Conservation (phyloP, 75 land plant genomes). For the Larix kaempferi region DNA sequence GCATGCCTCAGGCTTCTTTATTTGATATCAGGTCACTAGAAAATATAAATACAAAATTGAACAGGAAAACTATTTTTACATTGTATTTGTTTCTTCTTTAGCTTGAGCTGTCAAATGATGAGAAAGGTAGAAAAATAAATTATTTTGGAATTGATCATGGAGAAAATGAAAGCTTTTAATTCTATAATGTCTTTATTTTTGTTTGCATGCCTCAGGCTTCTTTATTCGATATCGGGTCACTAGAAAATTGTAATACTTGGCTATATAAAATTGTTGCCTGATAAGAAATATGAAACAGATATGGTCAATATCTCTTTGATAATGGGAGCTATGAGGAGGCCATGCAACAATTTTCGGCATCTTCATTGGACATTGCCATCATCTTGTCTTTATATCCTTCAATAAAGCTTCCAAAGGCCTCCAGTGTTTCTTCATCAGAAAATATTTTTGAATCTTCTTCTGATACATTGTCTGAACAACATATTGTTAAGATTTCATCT, state of each 20-base stretch:
- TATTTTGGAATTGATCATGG: too few relatives aligned
- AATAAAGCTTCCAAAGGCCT: conserved; percentile 62
- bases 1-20: too few relatives aligned
- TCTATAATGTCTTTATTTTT: neutral
- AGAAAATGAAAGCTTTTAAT: too few relatives aligned
- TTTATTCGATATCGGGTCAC: neutral
- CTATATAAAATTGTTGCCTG: neutral
- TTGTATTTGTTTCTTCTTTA: neutral
- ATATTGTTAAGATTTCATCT: conserved; percentile 54
- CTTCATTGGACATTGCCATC: conserved; percentile 72
- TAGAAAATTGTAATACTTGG: neutral
- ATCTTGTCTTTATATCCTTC: conserved; percentile 78
- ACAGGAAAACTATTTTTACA: neutral
- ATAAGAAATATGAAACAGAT: conserved; percentile 41
- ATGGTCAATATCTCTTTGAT: conserved; percentile 79
- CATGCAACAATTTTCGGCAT: conserved; percentile 90
- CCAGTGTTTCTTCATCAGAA: conserved; percentile 34
- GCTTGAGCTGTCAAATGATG: neutral
- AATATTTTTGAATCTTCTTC: conserved; percentile 20
- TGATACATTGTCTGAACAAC: conserved; percentile 18
- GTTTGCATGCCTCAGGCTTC: neutral
- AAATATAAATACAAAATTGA: neutral
- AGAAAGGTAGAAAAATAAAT: neutral
- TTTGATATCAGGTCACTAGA: too few relatives aligned
- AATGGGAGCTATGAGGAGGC: conserved; percentile 83